Evolutionary conservation across 352 stramenopile genomes (phyloP), one percentile per base, ranked within the genome.

Genomic region (Blastocystis sp.): DNA sequence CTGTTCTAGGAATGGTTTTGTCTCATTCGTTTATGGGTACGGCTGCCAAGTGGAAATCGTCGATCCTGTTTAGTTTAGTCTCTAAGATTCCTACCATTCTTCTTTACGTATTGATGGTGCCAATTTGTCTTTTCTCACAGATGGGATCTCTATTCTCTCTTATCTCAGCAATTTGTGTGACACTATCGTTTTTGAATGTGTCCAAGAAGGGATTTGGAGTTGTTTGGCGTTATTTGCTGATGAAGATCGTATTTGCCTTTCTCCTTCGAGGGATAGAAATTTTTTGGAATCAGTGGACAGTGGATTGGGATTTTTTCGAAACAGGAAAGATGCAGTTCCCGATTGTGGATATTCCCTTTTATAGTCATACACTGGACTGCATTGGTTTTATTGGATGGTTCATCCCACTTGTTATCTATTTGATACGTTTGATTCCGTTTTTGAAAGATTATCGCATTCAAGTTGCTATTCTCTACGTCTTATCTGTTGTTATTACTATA

Each of bases 81-180:
- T 37, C 56, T 5, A 59, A 48, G 27, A 42, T 89, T 3, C 78
- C 78, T 22, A 59, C 58, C 0, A 19, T 54, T 42, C 19, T 89
- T 17, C 48, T 30, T 6, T 59, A 56, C 30, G 27, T 24, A 13
- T 42, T 89, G 30, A 53, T 89, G 27, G n/a, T 79, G 0, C 78
- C 78, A 0, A 48, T 89, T 22, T 27, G 42, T 27, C 22, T 89
- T 7, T 62, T 89, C 51, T 68, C 53, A 15, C 58, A 89, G 1
- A 76, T 89, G 66, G 78, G 78, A n/a, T 89, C 78, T 9, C 51
- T 89, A 9, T 89, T 89, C 44, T 53, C 51, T n/a, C 69, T 89
- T 4, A 58, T 89, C 24, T 79, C 78, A 2, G 57, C 66, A 9
- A 78, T 89, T 40, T 79, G 60, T 15, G 51, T 64, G 2, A 89